Evolutionary conservation across 306 rosid species (phyloP).

Genomic region (Dicorynia guianensis): DNA sequence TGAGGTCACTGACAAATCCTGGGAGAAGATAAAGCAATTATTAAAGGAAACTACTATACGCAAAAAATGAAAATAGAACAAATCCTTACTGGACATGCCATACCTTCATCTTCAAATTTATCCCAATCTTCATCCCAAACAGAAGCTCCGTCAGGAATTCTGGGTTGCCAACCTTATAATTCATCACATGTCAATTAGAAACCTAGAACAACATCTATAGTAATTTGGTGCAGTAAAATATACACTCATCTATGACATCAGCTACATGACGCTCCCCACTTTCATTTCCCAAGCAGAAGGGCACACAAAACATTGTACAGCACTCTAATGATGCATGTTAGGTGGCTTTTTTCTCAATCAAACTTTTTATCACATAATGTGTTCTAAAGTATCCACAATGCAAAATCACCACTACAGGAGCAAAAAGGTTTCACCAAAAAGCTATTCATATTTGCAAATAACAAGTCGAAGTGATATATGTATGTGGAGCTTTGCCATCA

Average conservation of each 20-base stretch:
- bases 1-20: constrained; percentile 88
- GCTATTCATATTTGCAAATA: too few relatives aligned
- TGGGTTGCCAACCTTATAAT: constrained; percentile 92
- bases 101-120: constrained; percentile 98
- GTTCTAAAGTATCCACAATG: neutral
- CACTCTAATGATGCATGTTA: too few relatives aligned
- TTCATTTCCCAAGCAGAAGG: too few relatives aligned
- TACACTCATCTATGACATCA: too few relatives aligned
- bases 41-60: constrained; percentile 12
- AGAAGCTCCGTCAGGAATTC: constrained; percentile 77
- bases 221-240: too few relatives aligned
- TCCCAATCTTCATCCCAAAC: constrained; percentile 99
- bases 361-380: too few relatives aligned
- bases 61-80: constrained; percentile 16
- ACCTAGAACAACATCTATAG: constrained; percentile 17
- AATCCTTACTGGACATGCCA: constrained; percentile 17
- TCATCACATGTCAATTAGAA: constrained; percentile 42
- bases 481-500: too few relatives aligned
- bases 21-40: constrained; percentile 47
- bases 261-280: too few relatives aligned
- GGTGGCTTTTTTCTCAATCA: too few relatives aligned
- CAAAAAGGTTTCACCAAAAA: too few relatives aligned
- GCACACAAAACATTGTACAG: too few relatives aligned
- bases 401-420: neutral
- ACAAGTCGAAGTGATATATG: too few relatives aligned